A percentile compares a stretch with the other conserved stretches of the same genome.
These are phyloP conservation scores for Alternaria ventricosa DNA, from an alignment of 2,329 filamentous ascomycete genomes.

Conservation along the genomic window DNA sequence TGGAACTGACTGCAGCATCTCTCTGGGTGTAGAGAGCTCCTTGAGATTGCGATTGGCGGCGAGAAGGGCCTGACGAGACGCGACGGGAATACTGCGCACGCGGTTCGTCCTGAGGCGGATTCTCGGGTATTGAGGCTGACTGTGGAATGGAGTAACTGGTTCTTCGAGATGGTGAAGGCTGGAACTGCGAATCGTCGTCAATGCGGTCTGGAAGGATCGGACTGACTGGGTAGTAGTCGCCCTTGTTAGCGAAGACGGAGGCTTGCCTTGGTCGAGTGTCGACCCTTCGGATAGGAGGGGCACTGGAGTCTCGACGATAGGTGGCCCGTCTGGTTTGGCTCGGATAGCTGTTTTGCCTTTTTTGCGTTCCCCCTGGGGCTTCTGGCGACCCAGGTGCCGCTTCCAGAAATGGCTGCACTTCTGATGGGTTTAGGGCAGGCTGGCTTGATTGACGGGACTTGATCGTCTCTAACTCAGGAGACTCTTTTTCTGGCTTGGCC, in stretches of 20 bases:
- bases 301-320: neutral
- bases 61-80: neutral
- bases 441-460: conserved; percentile 3
- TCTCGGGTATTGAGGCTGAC: conserved; percentile 11
- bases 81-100: neutral
- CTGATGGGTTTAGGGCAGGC: conserved; percentile 6
- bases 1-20: neutral
- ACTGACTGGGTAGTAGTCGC: conserved; percentile 26
- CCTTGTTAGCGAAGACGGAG: neutral
- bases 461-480: neutral
- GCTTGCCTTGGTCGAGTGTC: neutral
- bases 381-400: conserved; percentile 30
- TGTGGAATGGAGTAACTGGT: conserved; percentile 8
- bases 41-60: neutral
- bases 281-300: conserved; percentile 13
- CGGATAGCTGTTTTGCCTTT: conserved; percentile 31
- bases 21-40: neutral
- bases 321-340: conserved; percentile 15
- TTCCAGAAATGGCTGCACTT: conserved; percentile 25
- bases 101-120: neutral
- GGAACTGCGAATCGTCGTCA: conserved; percentile 11
- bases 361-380: conserved; percentile 36
- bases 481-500: conserved; percentile 16
- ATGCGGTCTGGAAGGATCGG: conserved; percentile 11
- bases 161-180: conserved; percentile 3